Conservation (phyloP, 208 protist genomes). For the Acanthamoeba sp. region DNA sequence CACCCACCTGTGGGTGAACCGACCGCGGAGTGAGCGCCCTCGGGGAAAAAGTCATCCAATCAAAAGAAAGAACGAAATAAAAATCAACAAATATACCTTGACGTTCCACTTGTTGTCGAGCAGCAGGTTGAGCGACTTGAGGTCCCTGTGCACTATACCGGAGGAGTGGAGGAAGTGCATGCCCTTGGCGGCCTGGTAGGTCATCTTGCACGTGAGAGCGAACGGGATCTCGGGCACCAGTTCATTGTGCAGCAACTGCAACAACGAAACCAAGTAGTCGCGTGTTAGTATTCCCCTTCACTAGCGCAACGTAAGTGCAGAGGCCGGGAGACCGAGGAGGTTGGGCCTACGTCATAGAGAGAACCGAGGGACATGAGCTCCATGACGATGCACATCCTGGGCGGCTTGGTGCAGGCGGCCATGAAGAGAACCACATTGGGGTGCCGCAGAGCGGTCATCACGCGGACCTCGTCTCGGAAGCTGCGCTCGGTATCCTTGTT, state of each 20-base stretch:
- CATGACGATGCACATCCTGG: constrained; percentile 61
- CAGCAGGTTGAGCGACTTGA: constrained; percentile 65
- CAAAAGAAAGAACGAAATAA: neutral
- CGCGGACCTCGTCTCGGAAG: constrained; percentile 80
- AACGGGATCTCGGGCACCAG: neutral
- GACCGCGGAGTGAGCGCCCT: neutral
- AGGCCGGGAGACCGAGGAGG: neutral
- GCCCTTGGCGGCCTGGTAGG: constrained; percentile 14
- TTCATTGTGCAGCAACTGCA: constrained; percentile 13
- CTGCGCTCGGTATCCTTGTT: constrained; percentile 75
- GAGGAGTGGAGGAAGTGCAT: constrained; percentile 57
- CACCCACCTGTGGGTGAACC: neutral
- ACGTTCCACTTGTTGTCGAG: constrained; percentile 70
- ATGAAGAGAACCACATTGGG: constrained; percentile 85
- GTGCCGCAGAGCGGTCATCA: constrained; percentile 80
- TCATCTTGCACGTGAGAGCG: neutral
- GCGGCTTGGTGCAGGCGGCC: constrained; percentile 54
- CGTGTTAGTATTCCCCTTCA: too few species aligned
- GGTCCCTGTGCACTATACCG: constrained; percentile 60
- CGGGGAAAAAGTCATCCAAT: too few species aligned
- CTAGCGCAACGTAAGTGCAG: too few species aligned
- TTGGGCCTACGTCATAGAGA: constrained; percentile 20
- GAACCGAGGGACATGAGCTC: constrained; percentile 6
- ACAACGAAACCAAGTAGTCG: too few species aligned
- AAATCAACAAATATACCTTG: neutral